Base-by-base conservation (phyloP, 441 rosid genomes). In the Macaranga tanarius region DNA sequence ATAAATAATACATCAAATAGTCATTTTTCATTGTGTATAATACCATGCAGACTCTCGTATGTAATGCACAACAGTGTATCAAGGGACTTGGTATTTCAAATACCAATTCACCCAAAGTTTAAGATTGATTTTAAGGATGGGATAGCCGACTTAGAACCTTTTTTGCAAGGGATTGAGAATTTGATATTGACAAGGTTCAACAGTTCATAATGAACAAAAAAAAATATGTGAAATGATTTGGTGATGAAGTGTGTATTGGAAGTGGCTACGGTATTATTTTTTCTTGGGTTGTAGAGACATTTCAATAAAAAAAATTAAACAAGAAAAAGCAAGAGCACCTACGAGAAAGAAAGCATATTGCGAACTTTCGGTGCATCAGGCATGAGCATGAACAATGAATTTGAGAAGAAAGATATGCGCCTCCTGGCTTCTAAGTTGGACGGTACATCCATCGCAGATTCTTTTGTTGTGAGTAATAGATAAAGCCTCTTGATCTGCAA, bases 361-460 rank as follows among this genome's bases (percentile, higher is more conserved):
- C 99, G 99, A 81, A 96, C 99, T 96, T 94, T 94, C 69, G 99
- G 99, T 42, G 99, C 96, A 42, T 38, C 15, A 71, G 99, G 99
- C 99, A 96, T 96, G 64, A 85, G 95, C 99, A 96, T 96, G 80
- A 94, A 94, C 83, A 96, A 85, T 11, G 99, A 96, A 87, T 96
- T 96, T 56, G 99, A 94, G 83, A 96, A 96, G 87, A 91, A 96
- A 77, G 99, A 92, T 50, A 96, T 92, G 31, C 99, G 92, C 82
- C 99, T 91, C 83, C 98, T 84, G 71, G 99, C 99, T 85, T 96
- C 99, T 68, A 96, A 77, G 86, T 96, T 96, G 67, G 99, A 90
- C 51, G 99, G 99, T 19, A 96, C 99, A 83, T 96, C 99, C 99
- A 94, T 96, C 22, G 99, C 99, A 57, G 99, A 96, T 82, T 96